Base-by-base conservation (phyloP, 352 stramenopile genomes). In the Ophiocytium majus region DNA sequence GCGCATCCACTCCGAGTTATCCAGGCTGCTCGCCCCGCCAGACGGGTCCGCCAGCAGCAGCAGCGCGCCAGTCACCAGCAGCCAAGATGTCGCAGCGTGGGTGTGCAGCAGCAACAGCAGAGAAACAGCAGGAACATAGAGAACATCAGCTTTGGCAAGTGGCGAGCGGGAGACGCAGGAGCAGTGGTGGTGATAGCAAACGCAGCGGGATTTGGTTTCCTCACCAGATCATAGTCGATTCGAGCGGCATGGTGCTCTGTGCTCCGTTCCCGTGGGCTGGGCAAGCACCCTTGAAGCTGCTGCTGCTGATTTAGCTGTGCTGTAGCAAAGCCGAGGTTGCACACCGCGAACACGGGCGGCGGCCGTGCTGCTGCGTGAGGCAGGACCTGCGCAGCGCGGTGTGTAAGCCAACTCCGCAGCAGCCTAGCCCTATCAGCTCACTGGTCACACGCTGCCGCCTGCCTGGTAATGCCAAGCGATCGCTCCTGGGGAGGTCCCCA, bases 1-100 rank as follows among this genome's bases (percentile, higher is more conserved):
- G 64, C 97, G 94, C 96, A 90, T 91, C 89, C 89, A 91, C 50
- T 91, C 89, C 19, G 87, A 91, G 83, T 91, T 91, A 63, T 91
- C 89, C 35, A 91, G 35, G 84, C 89, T 88, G 23, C 57, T 36
- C 50, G 34, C 32, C 43, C 10, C 10, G 31, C 34, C 10, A 23
- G 31, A 10, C 10, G 31, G 17, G 19, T 63, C 10, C 23, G 19
- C 23, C n/a, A n/a, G 19, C 23, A 19, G 10, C 71, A 79, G 23
- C 10, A 79, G 23, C n/a, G 71, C 10, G 31, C 34, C 71, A 50
- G 31, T 50, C 71, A 10, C 31, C n/a, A n/a, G 23, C 57, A 23
- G 57, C 57, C 57, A 23, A 28, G 23, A 23, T 71, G 23, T 71
- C 23, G 19, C 57, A 28, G 28, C 57, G 28, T 71, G 28, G 23